Percentiles rank a stretch among this genome's conserved stretches.
phyloP scores from a whole-genome alignment of 805 yeast genomes.

The Blastobotrys robertii region DNA sequence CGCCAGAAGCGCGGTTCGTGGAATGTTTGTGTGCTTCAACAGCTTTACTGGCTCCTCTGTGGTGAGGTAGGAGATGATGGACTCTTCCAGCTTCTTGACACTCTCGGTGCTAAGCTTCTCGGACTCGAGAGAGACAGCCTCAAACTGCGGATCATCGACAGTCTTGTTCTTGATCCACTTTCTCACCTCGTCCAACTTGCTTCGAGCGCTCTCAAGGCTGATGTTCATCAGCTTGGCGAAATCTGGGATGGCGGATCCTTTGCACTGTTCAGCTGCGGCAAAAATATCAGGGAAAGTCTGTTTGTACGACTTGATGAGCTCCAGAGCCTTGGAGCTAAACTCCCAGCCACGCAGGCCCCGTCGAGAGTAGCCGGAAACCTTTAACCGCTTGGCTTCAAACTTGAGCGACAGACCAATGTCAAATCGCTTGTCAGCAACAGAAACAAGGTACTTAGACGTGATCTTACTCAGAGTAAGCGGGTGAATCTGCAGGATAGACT shows the following conservation, averaged over 20 bases:
- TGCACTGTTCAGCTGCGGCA: slow-evolving; percentile 17
- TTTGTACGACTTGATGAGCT: slow-evolving; percentile 52
- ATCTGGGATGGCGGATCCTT: slow-evolving; percentile 16
- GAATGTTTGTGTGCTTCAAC: slow-evolving; percentile 62
- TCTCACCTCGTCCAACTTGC: slow-evolving; percentile 33
- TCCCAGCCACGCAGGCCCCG: slow-evolving; percentile 67
- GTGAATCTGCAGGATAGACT: slow-evolving; percentile 45
- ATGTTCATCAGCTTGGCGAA: slow-evolving; percentile 8
- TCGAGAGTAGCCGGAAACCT: slow-evolving; percentile 81
- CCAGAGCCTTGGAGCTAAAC: slow-evolving; percentile 64
- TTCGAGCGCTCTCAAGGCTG: slow-evolving; percentile 22
- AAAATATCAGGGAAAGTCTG: slow-evolving; percentile 55
- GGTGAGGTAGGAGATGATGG: slow-evolving; percentile 35
- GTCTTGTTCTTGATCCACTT: slow-evolving; percentile 39
- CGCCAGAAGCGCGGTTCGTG: slow-evolving; percentile 70
- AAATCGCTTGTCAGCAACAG: slow-evolving; percentile 41
- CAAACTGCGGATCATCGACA: slow-evolving; percentile 29
- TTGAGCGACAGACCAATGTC: slow-evolving; percentile 81
- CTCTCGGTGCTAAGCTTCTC: slow-evolving; percentile 64
- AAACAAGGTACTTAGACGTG: slow-evolving; percentile 62
- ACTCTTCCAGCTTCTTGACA: slow-evolving; percentile 56
- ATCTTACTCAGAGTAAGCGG: slow-evolving; percentile 66
- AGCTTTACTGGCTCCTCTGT: slow-evolving; percentile 36
- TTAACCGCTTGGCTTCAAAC: slow-evolving; percentile 66
- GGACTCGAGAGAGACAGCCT: slow-evolving; percentile 62